Evolutionary conservation across 129 eudicot genomes (phyloP).

Genomic region (Calendula officinalis): DNA sequence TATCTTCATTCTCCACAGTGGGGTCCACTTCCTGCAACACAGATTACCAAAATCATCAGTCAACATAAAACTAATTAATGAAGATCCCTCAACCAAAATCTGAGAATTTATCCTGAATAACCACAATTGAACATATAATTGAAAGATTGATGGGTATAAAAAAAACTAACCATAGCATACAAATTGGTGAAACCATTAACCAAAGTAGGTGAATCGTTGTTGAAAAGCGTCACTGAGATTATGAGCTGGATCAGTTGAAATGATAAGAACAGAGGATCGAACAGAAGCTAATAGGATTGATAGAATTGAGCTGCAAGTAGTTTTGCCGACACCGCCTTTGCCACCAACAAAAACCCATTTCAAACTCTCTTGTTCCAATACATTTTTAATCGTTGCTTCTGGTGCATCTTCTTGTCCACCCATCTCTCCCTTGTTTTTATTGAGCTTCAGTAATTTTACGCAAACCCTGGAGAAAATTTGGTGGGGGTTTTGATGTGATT

Average conservation of each 20-base stretch:
- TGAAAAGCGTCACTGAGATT: conserved; percentile 97
- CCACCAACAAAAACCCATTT: conserved; percentile 61
- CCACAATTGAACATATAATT: conserved; percentile 4
- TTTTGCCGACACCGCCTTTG: conserved; percentile 43
- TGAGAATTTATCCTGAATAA: background rate
- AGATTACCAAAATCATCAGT: conserved; percentile 15
- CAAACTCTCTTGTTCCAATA: conserved; percentile 72
- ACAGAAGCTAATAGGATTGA: conserved; percentile 50
- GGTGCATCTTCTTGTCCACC: conserved; percentile 52
- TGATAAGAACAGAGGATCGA: conserved; percentile 83
- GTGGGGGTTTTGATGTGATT: conserved; percentile 9
- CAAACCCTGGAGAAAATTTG: conserved; percentile 4
- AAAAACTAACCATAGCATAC: conserved; percentile 77
- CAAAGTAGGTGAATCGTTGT: conserved; percentile 78
- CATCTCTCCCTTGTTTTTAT: conserved; percentile 22
- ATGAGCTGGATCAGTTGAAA: conserved; percentile 97
- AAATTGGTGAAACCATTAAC: conserved; percentile 91
- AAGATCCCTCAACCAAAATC: conserved; percentile 5
- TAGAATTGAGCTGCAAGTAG: conserved; percentile 35
- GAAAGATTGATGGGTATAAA: background rate
- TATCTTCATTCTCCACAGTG: conserved; percentile 80
- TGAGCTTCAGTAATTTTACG: background rate
- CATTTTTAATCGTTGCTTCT: conserved; percentile 68
- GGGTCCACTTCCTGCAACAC: conserved; percentile 89
- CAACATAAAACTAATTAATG: background rate